Conservation (phyloP, 164 flowering plant species). For the Stephania yunnanensis region DNA sequence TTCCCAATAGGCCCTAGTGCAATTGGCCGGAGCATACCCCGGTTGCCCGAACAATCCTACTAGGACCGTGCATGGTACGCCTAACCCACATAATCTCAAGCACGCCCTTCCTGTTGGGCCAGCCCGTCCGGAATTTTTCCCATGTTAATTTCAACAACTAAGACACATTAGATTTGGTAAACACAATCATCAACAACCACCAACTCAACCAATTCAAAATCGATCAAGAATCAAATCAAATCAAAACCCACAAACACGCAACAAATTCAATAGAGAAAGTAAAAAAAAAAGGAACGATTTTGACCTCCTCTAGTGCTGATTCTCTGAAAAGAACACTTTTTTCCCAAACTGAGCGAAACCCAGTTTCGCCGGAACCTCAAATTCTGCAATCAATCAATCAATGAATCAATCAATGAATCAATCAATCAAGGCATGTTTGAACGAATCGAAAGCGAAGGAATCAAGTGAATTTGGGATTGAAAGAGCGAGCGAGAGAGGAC, state of each 20-base stretch:
- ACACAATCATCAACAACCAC: too few species aligned
- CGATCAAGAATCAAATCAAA: too few species aligned
- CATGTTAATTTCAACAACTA: not conserved
- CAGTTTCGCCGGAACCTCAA: slow-evolving; percentile 8
- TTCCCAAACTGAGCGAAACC: slow-evolving; percentile 13
- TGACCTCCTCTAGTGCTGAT: slow-evolving; percentile 20
- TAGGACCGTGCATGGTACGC: too few species aligned
- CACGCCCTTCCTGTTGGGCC: too few species aligned
- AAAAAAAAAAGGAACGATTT: not conserved
- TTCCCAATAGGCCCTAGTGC: too few species aligned
- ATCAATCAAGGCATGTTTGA: not conserved
- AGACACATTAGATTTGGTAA: not conserved
- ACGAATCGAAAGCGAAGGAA: not conserved
- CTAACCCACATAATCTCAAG: too few species aligned
- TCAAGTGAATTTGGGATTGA: not conserved
- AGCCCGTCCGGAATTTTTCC: not conserved
- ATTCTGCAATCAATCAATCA: not conserved
- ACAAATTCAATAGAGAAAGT: not conserved
- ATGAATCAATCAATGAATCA: not conserved
- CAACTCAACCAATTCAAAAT: too few species aligned
- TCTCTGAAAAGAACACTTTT: slow-evolving; percentile 12
- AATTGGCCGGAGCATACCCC: too few species aligned
- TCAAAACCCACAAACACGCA: not conserved
- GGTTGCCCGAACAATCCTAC: too few species aligned
- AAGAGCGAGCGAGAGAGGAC: slow-evolving; percentile 9